Evolutionary conservation across 1,284 basidiomycete genomes (phyloP), one percentile per base, ranked within the genome.

Genomic region (Puccinia hordei): DNA sequence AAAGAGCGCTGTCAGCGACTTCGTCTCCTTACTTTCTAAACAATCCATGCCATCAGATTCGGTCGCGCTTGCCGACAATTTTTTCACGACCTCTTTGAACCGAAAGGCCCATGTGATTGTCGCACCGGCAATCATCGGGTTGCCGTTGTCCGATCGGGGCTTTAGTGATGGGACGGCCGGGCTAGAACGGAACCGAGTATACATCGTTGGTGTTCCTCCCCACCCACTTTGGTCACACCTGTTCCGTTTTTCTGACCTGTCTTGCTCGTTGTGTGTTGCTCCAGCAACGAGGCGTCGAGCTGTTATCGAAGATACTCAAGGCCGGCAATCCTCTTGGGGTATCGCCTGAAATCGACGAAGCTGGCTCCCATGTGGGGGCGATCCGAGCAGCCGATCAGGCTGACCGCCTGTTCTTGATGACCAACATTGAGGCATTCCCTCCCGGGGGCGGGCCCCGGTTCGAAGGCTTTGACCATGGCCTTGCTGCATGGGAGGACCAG

Each of bases 31-130:
- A 0, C 51, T 82, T 8, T 78, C 61, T 57, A 19, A 51, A 41
- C 55, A 41, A 35, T 35, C 49, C 35, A 2, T 80, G n/a, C 30
- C 68, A 27, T 38, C 69, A 22, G 63, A 78, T 71, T 73, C 73
- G 17, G 15, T 53, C 8, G 82, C 79, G 0, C 82, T 84, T 24
- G 82, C 83, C 17, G 84, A 85, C 81, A 84, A 84, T 63, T 82
- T 81, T 49, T 85, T 84, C 79, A 73, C 83, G 44, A 83, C 82
- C 24, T 81, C 83, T 38, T 73, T 82, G 57, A 85, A 85, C 63
- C 76, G 81, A 15, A 81, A 83, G 59, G 82, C 84, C 0, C 83
- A 82, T 46, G 82, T 85, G 19, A 22, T 84, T 0, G 66, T 82
- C 30, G 80, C 46, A 27, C 41, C 33, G 24, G 19, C 33, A 19